phyloP scores from a whole-genome alignment of 345 rosid species.

The Durio zibethinus region DNA sequence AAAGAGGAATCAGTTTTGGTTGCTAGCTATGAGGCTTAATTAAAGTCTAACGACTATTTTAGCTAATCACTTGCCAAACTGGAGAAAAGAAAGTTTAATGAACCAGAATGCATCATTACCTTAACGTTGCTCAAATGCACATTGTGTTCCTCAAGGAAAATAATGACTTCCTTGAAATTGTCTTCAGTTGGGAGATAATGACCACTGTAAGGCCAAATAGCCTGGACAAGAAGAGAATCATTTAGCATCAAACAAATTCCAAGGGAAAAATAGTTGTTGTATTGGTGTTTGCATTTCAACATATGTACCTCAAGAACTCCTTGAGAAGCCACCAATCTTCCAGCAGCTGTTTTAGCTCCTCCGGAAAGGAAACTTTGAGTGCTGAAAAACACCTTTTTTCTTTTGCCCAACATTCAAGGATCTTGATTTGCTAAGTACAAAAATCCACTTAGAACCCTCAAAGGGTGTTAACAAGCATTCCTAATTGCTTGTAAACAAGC shows the following conservation, averaged over 20 bases:
- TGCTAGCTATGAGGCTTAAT: background rate
- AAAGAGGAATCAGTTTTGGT: background rate
- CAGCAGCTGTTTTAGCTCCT: conserved; percentile 65
- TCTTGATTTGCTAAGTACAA: conserved; percentile 65
- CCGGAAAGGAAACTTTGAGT: conserved; percentile 68
- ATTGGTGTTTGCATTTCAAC: background rate
- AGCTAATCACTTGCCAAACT: too few species aligned
- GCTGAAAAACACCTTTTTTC: conserved; percentile 62
- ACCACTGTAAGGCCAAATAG: conserved; percentile 72
- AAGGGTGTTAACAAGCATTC: conserved; percentile 33
- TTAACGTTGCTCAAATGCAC: conserved; percentile 55
- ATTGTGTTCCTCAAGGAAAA: conserved; percentile 52
- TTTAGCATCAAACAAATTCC: background rate
- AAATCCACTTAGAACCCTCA: conserved; percentile 62
- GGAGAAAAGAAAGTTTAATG: background rate
- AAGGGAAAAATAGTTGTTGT: background rate
- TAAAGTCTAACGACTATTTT: too few species aligned
- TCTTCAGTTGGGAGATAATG: conserved; percentile 69
- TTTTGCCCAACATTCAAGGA: conserved; percentile 56
- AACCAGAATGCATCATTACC: conserved; percentile 32
- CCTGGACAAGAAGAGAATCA: conserved; percentile 28
- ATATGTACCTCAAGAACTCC: conserved; percentile 54
- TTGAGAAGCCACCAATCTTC: conserved; percentile 50
- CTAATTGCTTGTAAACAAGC: conserved; percentile 43
- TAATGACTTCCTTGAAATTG: conserved; percentile 50